A percentile compares a stretch with the other conserved stretches of the same genome.
phyloP scores from a whole-genome alignment of 2,329 filamentous ascomycete genomes.

The Oidium heveae region DNA sequence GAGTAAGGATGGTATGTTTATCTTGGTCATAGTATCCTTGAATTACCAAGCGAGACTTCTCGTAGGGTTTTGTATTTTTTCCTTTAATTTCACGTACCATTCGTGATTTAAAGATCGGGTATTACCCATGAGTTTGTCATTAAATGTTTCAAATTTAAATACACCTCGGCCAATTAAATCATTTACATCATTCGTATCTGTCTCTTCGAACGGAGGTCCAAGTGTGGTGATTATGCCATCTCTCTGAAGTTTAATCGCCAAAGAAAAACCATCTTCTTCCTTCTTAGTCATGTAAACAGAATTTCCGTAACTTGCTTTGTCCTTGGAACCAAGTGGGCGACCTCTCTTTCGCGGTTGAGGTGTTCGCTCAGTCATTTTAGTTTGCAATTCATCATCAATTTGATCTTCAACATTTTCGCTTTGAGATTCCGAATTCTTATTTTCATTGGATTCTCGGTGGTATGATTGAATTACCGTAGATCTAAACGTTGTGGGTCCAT shows the following conservation, averaged over 20 bases:
- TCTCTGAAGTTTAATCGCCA: not conserved
- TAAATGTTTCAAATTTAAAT: not conserved
- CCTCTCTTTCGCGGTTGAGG: not conserved
- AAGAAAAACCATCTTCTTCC: too few species aligned
- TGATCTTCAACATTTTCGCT: not conserved
- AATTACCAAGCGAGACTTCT: slow-evolving; percentile 1
- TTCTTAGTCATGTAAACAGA: not conserved
- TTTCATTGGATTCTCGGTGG: not conserved
- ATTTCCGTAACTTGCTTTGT: not conserved
- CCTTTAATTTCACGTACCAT: not conserved
- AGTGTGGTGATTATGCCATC: not conserved
- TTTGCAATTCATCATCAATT: not conserved
- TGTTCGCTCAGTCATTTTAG: not conserved
- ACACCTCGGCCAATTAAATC: not conserved
- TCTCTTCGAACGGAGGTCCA: not conserved
- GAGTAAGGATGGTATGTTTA: slow-evolving; percentile 3
- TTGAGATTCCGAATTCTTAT: not conserved
- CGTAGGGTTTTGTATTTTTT: not conserved
- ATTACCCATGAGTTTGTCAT: not conserved
- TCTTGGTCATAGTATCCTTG: slow-evolving; percentile 3
- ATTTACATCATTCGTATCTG: not conserved
- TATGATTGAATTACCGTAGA: not conserved
- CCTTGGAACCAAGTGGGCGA: not conserved
- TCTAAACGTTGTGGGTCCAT: not conserved
- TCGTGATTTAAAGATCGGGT: not conserved